Conservation (phyloP, 768 basidiomycete genomes). For the Russula virescens region DNA sequence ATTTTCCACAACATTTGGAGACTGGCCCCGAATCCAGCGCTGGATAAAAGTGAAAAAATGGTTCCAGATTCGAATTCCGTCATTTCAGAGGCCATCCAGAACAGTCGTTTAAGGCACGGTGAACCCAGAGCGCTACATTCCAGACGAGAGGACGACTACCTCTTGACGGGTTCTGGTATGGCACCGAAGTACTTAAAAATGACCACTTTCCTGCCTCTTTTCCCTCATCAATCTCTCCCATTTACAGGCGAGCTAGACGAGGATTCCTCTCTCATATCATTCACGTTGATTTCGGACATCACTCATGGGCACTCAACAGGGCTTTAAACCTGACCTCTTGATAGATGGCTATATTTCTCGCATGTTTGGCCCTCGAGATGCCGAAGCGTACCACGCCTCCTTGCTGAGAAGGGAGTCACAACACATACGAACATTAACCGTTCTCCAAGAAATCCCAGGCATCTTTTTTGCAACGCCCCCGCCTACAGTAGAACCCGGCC, state of each 20-base stretch:
- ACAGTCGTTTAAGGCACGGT: not conserved
- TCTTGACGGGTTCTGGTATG: not conserved
- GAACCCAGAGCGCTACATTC: not conserved
- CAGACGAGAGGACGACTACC: not conserved
- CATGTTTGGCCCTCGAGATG: not conserved
- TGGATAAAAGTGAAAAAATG: not conserved
- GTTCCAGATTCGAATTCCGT: not conserved
- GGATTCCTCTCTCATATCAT: not conserved
- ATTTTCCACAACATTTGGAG: not conserved
- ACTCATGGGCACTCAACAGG: not conserved
- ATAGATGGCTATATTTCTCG: conserved; percentile 11
- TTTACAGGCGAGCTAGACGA: not conserved
- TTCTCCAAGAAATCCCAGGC: no score
- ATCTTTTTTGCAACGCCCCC: not conserved
- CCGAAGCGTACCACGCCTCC: not conserved
- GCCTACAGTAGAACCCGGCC: not conserved
- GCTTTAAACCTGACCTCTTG: not conserved
- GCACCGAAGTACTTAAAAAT: not conserved
- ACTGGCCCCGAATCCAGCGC: no score
- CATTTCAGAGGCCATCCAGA: not conserved
- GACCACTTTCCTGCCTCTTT: not conserved
- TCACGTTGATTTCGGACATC: not conserved
- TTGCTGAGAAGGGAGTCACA: not conserved
- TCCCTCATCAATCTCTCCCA: not conserved
- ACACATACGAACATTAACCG: not conserved